Percentiles rank a stretch among this genome's conserved stretches.
Conservation (phyloP, 345 rosid genomes). For the Gossypium longicalyx region DNA sequence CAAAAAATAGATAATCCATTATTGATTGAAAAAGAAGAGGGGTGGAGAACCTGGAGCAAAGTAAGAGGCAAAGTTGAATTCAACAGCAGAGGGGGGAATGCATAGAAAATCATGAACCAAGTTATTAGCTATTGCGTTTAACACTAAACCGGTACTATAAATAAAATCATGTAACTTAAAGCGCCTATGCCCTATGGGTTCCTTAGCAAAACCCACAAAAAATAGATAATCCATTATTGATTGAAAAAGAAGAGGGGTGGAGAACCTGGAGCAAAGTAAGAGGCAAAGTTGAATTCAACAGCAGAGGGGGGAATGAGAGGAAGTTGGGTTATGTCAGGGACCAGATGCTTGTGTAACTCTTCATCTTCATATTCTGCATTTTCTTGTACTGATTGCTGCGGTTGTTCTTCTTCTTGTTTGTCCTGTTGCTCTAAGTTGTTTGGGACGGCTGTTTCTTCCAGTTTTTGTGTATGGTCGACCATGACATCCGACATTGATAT, state of each 20-base stretch:
- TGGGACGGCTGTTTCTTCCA: constrained; percentile 15
- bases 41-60: constrained; percentile 60
- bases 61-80: constrained; percentile 62
- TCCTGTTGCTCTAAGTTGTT: not conserved
- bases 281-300: constrained; percentile 59
- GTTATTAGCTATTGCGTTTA: no score
- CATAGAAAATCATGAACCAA: not conserved
- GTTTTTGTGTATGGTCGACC: constrained; percentile 5
- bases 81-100: constrained; percentile 56
- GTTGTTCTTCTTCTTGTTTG: constrained; percentile 13
- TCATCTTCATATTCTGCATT: constrained; percentile 33
- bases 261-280: constrained; percentile 74
- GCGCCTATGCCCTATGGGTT: no score
- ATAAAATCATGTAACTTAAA: not conserved
- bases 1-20: not conserved
- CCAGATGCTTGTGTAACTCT: constrained; percentile 48
- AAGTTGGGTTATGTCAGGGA: constrained; percentile 51
- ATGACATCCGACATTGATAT: constrained; percentile 25
- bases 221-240: not conserved
- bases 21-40: not conserved
- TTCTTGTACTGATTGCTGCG: constrained; percentile 6
- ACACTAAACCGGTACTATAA: no score
- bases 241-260: not conserved
- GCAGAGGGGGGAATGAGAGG: constrained; percentile 68
- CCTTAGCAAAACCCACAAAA: not conserved